Base-by-base conservation (phyloP, 495 filamentous ascomycete genomes). In the Penicillium lividum region DNA sequence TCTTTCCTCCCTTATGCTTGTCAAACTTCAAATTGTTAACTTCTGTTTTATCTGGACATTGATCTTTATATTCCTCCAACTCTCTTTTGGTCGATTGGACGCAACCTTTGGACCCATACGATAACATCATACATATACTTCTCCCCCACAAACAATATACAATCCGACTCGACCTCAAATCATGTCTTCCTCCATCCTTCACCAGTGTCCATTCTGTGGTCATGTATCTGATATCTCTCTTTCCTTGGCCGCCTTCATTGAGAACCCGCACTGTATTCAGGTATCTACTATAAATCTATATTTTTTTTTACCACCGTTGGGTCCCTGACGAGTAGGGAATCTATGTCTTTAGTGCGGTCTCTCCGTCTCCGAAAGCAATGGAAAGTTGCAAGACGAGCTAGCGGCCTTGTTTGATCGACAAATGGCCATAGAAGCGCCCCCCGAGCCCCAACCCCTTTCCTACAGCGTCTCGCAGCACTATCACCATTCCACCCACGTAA, bases 401-500 rank as follows among this genome's bases (percentile, higher is more conserved):
- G 75, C 82, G 11, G 71, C 78, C n/a, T 77, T 91, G 52, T 88
- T 92, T 64, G 76, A 83, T 44, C 83, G 80, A 36, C 84, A 89
- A 59, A 75, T 91, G 63, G 83, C 54, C 36, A 68, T 79, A 64
- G 60, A 60, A 22, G 49, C 57, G 34, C 33, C 31, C 22, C 66
- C 68, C 13, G 27, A 56, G 69, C 63, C 49, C 66, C 63, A 38
- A 67, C 61, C 34, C 11, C 82, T 83, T 56, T 76, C 77, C 52
- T 91, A 90, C 73, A 87, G 84, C 53, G 82, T 90, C 60, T 80
- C 87, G 11, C 86, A 88, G 60, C 89, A 92, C 69, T 91, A 91
- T 68, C 84, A 87, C 62, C 89, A 92, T 67, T 89, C 87, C 3
- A 70, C 84, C 29, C 87, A 90, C 59, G 57, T 71, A 70, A 66